Percentiles rank a stretch among this genome's conserved stretches.
These are phyloP conservation scores for Chara braunii DNA, from an alignment of 139 green algal species.

Conservation along the genomic window DNA sequence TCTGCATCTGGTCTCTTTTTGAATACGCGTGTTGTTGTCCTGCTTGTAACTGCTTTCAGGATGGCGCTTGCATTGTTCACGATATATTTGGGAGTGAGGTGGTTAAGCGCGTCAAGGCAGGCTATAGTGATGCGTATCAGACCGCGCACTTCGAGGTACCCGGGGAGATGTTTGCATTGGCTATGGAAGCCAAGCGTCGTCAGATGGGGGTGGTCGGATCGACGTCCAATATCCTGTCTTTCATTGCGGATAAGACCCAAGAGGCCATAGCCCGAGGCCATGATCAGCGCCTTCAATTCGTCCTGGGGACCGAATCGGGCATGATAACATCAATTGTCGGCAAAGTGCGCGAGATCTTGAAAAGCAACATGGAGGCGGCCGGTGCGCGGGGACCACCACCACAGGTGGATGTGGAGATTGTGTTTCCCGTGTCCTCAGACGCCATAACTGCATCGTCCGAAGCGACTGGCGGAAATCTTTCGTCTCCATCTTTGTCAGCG, in stretches of 20 bases:
- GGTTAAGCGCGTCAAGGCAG: slow-evolving; percentile 33
- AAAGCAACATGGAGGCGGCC: background rate
- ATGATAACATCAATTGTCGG: slow-evolving; percentile 97
- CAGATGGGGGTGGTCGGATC: slow-evolving; percentile 88
- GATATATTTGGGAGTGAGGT: slow-evolving; percentile 93
- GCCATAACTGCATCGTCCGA: slow-evolving; percentile 68
- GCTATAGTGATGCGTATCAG: slow-evolving; percentile 85
- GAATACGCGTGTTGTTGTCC: background rate
- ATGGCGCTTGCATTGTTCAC: slow-evolving; percentile 94
- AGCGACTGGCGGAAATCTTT: too few relatives aligned
- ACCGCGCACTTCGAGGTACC: slow-evolving; percentile 95
- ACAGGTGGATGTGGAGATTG: slow-evolving; percentile 83
- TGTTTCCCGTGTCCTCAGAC: slow-evolving; percentile 83
- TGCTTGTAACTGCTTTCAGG: slow-evolving; percentile 3
- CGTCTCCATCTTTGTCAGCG: too few relatives aligned
- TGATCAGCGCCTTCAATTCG: slow-evolving; percentile 65
- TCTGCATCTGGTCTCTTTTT: background rate
- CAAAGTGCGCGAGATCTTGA: slow-evolving; percentile 56
- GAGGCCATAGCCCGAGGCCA: slow-evolving; percentile 55
- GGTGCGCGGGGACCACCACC: slow-evolving; percentile 44
- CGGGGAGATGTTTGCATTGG: slow-evolving; percentile 86
- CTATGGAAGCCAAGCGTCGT: slow-evolving; percentile 70
- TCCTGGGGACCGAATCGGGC: slow-evolving; percentile 93
- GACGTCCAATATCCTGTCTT: slow-evolving; percentile 95
- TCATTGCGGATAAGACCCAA: slow-evolving; percentile 68